Evolutionary conservation across 345 rosid species (phyloP).

Genomic region (Populus ilicifolia): DNA sequence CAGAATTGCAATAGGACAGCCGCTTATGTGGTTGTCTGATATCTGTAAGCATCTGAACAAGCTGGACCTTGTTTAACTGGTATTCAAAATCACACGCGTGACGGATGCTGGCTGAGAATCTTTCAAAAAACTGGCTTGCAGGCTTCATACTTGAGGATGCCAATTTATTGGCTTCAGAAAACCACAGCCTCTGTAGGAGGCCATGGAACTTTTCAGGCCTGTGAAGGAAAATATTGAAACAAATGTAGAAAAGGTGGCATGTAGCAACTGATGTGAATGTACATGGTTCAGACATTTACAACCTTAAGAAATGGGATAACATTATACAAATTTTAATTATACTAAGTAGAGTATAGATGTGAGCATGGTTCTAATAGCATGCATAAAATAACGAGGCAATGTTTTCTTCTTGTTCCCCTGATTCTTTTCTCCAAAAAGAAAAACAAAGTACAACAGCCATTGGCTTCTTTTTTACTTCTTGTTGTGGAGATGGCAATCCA

Average conservation of each 20-base stretch:
- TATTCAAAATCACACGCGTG: conserved; percentile 30
- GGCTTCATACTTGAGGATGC: conserved; percentile 28
- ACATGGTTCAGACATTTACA: too few relatives aligned
- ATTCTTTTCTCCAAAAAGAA: not conserved
- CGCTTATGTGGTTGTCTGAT: conserved; percentile 27
- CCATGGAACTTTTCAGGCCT: conserved; percentile 53
- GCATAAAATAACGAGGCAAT: not conserved
- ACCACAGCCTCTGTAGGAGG: conserved; percentile 46
- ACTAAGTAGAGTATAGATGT: not conserved
- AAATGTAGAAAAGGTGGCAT: not conserved
- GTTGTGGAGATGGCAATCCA: not conserved
- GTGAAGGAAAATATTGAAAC: conserved; percentile 2
- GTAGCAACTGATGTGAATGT: too few relatives aligned
- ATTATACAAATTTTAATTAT: too few relatives aligned
- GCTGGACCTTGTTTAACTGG: conserved; percentile 32
- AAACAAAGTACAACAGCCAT: not conserved
- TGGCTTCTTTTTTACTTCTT: not conserved
- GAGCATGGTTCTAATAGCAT: not conserved
- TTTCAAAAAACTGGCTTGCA: conserved; percentile 32
- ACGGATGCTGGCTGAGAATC: conserved; percentile 36
- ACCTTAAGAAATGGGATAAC: too few relatives aligned
- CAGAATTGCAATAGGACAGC: conserved; percentile 30
- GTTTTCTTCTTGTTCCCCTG: not conserved
- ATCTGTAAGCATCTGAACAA: conserved; percentile 37
- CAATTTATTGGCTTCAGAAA: conserved; percentile 35